phyloP scores from a whole-genome alignment of 2,329 filamentous ascomycete genomes.

The Pestalotiopsis sp. region DNA sequence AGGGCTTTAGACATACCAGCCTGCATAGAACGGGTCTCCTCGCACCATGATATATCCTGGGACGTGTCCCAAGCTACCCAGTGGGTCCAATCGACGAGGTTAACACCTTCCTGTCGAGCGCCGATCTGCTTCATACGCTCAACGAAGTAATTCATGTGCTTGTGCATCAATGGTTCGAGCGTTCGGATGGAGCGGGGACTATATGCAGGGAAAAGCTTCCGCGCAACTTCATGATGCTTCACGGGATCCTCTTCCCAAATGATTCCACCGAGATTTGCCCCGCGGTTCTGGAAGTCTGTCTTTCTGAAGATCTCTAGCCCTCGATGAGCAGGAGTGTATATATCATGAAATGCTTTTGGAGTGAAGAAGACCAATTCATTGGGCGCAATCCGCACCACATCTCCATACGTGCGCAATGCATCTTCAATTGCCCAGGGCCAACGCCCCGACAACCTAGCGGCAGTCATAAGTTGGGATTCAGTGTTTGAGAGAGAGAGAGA shows the following conservation, averaged over 20 bases:
- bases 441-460: neutral
- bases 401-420: constrained; percentile 18
- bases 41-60: constrained; percentile 15
- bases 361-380: constrained; percentile 20
- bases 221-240: constrained; percentile 20
- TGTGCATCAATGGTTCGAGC: constrained; percentile 22
- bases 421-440: neutral
- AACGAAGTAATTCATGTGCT: constrained; percentile 24
- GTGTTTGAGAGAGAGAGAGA: neutral
- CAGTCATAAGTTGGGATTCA: neutral
- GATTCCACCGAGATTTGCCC: constrained; percentile 20
- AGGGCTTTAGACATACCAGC: constrained; percentile 15
- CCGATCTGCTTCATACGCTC: constrained; percentile 18
- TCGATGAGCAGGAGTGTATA: constrained; percentile 20
- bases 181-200: constrained; percentile 17
- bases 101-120: constrained; percentile 3
- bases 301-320: constrained; percentile 21
- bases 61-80: constrained; percentile 16
- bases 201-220: constrained; percentile 25
- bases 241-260: constrained; percentile 26
- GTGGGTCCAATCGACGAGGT: constrained; percentile 20
- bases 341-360: constrained; percentile 17
- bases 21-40: constrained; percentile 19
- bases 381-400: constrained; percentile 20
- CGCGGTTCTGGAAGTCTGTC: constrained; percentile 23